A percentile compares a stretch with the other conserved stretches of the same genome.
Conservation (phyloP, 495 filamentous ascomycete species). For the Penicillium paxilli region DNA sequence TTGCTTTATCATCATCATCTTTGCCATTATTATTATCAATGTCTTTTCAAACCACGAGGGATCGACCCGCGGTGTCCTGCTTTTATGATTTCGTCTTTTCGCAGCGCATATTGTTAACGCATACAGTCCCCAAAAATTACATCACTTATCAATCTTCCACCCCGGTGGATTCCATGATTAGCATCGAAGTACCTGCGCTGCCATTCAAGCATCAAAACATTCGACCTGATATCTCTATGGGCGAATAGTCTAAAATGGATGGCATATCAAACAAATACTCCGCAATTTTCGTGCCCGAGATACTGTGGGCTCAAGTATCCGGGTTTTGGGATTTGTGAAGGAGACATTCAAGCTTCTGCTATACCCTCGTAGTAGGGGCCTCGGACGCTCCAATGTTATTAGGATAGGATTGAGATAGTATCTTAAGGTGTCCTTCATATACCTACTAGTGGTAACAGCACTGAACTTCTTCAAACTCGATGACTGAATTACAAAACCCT, state of each 20-base stretch:
- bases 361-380: neutral
- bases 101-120: neutral
- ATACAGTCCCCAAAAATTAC: neutral
- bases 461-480: too few relatives aligned
- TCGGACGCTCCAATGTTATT: too few relatives aligned
- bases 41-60: too few relatives aligned
- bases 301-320: neutral
- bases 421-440: too few relatives aligned
- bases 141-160: neutral
- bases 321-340: slow-evolving; percentile 6
- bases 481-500: too few relatives aligned
- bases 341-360: neutral
- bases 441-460: too few relatives aligned
- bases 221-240: slow-evolving; percentile 48
- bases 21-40: too few relatives aligned
- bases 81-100: neutral
- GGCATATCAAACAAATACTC: slow-evolving; percentile 52
- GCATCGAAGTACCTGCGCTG: neutral
- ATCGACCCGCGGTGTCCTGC: neutral
- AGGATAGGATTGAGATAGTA: too few relatives aligned
- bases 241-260: slow-evolving; percentile 77
- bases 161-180: neutral
- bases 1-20: too few relatives aligned
- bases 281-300: slow-evolving; percentile 1
- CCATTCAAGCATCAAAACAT: slow-evolving; percentile 63